These are phyloP conservation scores for Moelleriella libera DNA, from an alignment of 2,329 filamentous ascomycete genomes.

Conservation along the genomic window DNA sequence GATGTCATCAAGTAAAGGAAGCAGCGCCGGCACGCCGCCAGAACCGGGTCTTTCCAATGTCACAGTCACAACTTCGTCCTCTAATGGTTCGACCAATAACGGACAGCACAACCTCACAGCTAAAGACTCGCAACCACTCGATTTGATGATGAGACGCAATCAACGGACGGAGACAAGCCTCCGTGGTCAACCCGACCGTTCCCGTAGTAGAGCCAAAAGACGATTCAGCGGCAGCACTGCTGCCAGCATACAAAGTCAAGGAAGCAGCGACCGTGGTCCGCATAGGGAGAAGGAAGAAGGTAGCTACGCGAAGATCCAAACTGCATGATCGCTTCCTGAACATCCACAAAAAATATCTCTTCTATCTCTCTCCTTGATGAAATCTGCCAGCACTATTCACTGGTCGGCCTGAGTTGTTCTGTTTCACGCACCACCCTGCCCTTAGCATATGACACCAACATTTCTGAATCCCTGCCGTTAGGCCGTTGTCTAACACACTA, in stretches of 20 bases:
- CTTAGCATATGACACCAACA: too few species aligned
- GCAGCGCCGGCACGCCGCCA: slow-evolving; percentile 24
- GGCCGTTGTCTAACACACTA: slow-evolving; percentile 12
- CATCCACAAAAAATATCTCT: neutral
- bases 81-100: slow-evolving; percentile 19
- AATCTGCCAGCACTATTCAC: too few species aligned
- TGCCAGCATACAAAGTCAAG: slow-evolving; percentile 70
- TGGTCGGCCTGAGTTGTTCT: too few species aligned
- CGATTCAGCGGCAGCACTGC: slow-evolving; percentile 70
- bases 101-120: slow-evolving; percentile 32
- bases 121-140: slow-evolving; percentile 25
- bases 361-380: too few species aligned
- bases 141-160: slow-evolving; percentile 31
- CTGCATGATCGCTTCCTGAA: neutral
- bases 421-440: too few species aligned
- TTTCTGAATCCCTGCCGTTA: too few species aligned
- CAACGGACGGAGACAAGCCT: slow-evolving; percentile 21
- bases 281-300: slow-evolving; percentile 44
- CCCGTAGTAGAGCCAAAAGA: slow-evolving; percentile 56
- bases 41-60: slow-evolving; percentile 37
- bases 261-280: slow-evolving; percentile 46
- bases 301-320: slow-evolving; percentile 6
- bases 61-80: slow-evolving; percentile 38
- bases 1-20: slow-evolving; percentile 29
- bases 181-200: slow-evolving; percentile 37